Conservation (phyloP, 2,329 filamentous ascomycete species). For the Colletotrichum spinosum region DNA sequence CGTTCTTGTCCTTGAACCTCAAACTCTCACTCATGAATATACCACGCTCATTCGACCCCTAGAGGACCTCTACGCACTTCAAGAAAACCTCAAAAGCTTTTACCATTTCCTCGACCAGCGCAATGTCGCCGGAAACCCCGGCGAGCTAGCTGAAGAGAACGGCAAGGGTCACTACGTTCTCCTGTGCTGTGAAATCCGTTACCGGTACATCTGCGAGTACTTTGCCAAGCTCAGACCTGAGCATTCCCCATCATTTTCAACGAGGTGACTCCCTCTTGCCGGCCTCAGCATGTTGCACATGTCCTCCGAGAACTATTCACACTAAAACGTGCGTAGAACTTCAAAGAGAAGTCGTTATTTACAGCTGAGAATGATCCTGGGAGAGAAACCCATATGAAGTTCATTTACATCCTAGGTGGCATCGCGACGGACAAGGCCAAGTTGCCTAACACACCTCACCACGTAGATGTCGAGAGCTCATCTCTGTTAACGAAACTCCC, state of each 20-base stretch:
- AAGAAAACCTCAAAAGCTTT: slow-evolving; percentile 61
- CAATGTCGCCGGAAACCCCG: slow-evolving; percentile 57
- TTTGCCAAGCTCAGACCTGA: slow-evolving; percentile 64
- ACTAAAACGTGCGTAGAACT: no score
- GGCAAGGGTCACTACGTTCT: slow-evolving; percentile 67
- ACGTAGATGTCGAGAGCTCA: slow-evolving; percentile 16
- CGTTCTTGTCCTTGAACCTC: neutral
- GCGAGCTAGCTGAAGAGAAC: slow-evolving; percentile 55
- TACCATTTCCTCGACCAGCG: slow-evolving; percentile 61
- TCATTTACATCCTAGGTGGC: no score
- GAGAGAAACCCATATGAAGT: no score
- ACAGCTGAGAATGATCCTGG: no score
- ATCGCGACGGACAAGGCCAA: neutral
- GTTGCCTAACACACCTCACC: slow-evolving; percentile 22
- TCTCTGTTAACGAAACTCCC: slow-evolving; percentile 34
- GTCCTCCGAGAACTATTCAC: no score
- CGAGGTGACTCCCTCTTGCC: slow-evolving; percentile 44
- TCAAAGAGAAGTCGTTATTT: no score
- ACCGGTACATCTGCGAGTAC: slow-evolving; percentile 72
- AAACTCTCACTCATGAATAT: neutral
- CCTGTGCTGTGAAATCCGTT: slow-evolving; percentile 72
- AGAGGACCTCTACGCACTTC: neutral
- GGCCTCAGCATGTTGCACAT: no score
- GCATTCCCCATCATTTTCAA: slow-evolving; percentile 61
- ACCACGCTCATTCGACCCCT: neutral